Evolutionary conservation across 345 rosid species (phyloP).

Genomic region (Pseudoturritis turrita): DNA sequence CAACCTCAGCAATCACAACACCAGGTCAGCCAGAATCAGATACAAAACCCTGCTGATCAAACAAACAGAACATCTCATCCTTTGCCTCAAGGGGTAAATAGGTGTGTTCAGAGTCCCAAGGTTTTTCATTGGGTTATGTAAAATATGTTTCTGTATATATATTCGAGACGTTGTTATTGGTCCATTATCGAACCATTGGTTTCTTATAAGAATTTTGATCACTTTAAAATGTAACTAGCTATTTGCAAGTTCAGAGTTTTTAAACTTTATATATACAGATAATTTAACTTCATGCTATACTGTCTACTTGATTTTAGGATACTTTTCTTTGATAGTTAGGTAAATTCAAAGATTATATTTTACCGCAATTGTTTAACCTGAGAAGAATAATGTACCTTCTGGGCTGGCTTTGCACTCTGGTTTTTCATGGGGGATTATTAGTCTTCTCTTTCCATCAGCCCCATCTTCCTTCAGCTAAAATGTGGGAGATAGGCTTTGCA

Average conservation of each 20-base stretch:
- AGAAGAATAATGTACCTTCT: not conserved
- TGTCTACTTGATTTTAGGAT: conserved; percentile 7
- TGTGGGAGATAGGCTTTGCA: conserved; percentile 10
- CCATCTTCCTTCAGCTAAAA: not conserved
- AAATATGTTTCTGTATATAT: conserved; percentile 44
- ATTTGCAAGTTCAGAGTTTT: conserved; percentile 22
- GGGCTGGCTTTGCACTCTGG: not conserved
- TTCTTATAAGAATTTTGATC: conserved; percentile 27
- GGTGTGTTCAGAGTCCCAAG: conserved; percentile 94
- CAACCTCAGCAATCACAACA: conserved; percentile 68
- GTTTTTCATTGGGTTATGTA: conserved; percentile 67
- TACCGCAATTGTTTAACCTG: not conserved
- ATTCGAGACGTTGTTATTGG: conserved; percentile 37
- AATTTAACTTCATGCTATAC: not conserved
- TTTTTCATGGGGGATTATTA: not conserved
- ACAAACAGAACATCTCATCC: conserved; percentile 58
- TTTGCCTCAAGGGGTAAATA: conserved; percentile 98
- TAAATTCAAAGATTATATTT: not conserved
- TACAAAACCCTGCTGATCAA: conserved; percentile 63
- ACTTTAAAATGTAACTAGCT: conserved; percentile 38
- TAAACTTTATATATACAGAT: not conserved
- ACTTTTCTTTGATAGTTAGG: not conserved
- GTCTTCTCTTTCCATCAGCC: not conserved
- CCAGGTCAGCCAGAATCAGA: conserved; percentile 58
- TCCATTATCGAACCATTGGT: conserved; percentile 23